Conservation (phyloP, 257 asterid genomes). For the Parsonsia alboflavescens region DNA sequence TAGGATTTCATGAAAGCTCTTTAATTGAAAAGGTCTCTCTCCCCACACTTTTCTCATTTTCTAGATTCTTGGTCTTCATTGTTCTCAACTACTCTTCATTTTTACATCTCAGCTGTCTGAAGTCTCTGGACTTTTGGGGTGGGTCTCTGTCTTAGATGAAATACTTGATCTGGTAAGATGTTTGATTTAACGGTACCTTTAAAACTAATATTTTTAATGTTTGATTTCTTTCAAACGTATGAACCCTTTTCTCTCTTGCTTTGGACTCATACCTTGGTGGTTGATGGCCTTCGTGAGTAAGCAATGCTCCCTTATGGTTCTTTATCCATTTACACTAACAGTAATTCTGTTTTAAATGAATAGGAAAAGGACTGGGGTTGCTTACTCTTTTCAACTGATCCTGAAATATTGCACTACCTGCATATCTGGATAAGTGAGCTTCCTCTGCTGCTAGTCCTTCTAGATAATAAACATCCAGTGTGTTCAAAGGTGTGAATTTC, state of each 20-base stretch:
- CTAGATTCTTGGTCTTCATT: not conserved
- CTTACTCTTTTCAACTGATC: slow-evolving; percentile 37
- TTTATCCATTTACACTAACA: slow-evolving; percentile 1
- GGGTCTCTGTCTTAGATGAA: slow-evolving; percentile 64
- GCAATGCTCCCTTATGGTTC: not conserved
- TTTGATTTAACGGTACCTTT: not conserved
- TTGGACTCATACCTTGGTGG: not conserved
- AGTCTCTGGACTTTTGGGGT: no score
- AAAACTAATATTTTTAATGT: not conserved
- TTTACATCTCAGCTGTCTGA: not conserved
- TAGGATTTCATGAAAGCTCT: slow-evolving; percentile 68
- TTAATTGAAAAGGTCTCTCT: slow-evolving; percentile 53
- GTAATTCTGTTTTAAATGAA: not conserved
- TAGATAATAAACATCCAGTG: slow-evolving; percentile 55
- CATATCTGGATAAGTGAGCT: slow-evolving; percentile 62
- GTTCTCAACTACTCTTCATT: no score
- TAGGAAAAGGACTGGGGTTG: slow-evolving; percentile 50
- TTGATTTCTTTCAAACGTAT: not conserved
- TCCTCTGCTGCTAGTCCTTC: slow-evolving; percentile 55
- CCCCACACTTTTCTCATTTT: not conserved
- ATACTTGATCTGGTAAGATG: slow-evolving; percentile 73
- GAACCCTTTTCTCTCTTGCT: not conserved
- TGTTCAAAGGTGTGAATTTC: slow-evolving; percentile 53
- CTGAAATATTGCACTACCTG: slow-evolving; percentile 46
- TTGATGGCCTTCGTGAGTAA: not conserved